Conservation (phyloP, 768 basidiomycete genomes). For the Amanita rimosa region DNA sequence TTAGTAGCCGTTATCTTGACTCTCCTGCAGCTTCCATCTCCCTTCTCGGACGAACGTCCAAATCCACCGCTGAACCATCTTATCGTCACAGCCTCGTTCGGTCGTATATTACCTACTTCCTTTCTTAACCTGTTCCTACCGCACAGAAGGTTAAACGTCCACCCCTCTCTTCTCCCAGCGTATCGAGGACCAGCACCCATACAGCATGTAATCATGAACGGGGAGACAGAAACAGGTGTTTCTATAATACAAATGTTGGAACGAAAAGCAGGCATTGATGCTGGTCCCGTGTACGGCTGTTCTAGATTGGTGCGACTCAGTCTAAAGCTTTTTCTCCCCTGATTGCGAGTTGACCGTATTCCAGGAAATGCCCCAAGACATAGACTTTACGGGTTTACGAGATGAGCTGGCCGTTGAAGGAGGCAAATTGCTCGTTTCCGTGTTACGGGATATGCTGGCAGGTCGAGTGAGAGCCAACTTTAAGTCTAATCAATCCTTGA, state of each 20-base stretch:
- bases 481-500: not conserved
- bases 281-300: conserved; percentile 58
- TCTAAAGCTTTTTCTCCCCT: not conserved
- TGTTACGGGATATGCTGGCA: conserved; percentile 50
- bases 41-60: conserved; percentile 17
- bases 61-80: conserved; percentile 30
- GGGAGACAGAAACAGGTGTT: conserved; percentile 63
- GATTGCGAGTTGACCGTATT: not conserved
- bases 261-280: conserved; percentile 61
- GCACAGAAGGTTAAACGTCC: conserved; percentile 65
- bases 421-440: conserved; percentile 59
- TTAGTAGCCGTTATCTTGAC: not conserved
- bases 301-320: conserved; percentile 36
- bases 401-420: conserved; percentile 50
- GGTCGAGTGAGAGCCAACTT: conserved; percentile 31
- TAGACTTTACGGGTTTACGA: conserved; percentile 44
- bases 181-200: conserved; percentile 92
- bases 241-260: conserved; percentile 72
- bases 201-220: conserved; percentile 68
- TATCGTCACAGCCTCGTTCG: conserved; percentile 84
- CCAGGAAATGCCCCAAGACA: conserved; percentile 41
- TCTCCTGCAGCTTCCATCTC: conserved; percentile 24
- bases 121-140: conserved; percentile 53
- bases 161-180: conserved; percentile 77
- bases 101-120: conserved; percentile 61